Conservation (phyloP, 257 asterid species). For the Nyctanthes arbortristis region DNA sequence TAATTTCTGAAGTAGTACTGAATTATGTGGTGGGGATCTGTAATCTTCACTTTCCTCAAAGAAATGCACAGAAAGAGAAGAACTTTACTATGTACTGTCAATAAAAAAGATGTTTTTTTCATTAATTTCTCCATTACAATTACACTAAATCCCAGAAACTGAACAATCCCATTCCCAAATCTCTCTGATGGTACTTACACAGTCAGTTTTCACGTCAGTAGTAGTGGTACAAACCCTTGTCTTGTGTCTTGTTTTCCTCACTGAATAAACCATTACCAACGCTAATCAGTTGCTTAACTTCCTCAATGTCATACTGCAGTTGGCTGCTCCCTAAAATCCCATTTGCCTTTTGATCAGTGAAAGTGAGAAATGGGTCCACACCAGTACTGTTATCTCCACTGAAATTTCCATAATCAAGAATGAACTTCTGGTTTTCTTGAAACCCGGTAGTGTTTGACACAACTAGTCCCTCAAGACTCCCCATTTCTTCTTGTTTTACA, state of each 20-base stretch:
- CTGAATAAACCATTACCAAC: slow-evolving; percentile 26
- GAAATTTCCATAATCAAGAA: slow-evolving; percentile 38
- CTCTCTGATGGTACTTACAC: slow-evolving; percentile 35
- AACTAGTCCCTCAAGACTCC: slow-evolving; percentile 23
- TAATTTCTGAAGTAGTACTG: background rate
- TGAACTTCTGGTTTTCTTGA: slow-evolving; percentile 44
- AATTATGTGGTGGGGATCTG: slow-evolving; percentile 6
- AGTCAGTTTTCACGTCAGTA: slow-evolving; percentile 37
- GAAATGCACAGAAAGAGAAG: slow-evolving; percentile 40
- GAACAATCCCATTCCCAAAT: slow-evolving; percentile 42
- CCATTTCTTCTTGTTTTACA: slow-evolving; percentile 51
- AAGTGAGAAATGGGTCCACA: slow-evolving; percentile 18
- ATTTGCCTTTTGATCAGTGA: slow-evolving; percentile 28
- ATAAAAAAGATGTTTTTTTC: slow-evolving; percentile 13
- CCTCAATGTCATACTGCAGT: slow-evolving; percentile 54
- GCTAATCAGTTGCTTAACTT: slow-evolving; percentile 56
- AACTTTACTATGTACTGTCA: slow-evolving; percentile 43
- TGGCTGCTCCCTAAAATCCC: slow-evolving; percentile 27
- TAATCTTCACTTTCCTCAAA: slow-evolving; percentile 18
- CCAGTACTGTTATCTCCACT: no score
- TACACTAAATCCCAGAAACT: slow-evolving; percentile 51
- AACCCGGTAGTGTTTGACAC: slow-evolving; percentile 10
- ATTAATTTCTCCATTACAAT: slow-evolving; percentile 42
- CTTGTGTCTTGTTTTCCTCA: slow-evolving; percentile 60
- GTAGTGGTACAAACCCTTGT: slow-evolving; percentile 40